Conservation (phyloP, 352 stramenopile species). For the Phytophthora gonapodyides region DNA sequence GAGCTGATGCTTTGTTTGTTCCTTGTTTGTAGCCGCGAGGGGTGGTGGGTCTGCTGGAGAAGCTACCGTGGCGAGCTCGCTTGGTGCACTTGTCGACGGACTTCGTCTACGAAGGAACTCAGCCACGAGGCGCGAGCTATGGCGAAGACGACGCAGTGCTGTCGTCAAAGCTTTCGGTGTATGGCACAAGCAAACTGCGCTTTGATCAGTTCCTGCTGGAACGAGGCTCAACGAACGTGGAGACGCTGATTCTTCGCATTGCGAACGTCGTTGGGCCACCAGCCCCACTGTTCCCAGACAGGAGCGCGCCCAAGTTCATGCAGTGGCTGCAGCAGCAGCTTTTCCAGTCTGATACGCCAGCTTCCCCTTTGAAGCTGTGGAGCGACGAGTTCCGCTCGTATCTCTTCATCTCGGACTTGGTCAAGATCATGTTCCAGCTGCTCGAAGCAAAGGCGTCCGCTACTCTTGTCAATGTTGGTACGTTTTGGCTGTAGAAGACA, state of each 20-base stretch:
- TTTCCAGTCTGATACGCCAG: slow-evolving; percentile 19
- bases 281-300: slow-evolving; percentile 43
- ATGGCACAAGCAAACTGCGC: slow-evolving; percentile 52
- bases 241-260: slow-evolving; percentile 53
- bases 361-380: slow-evolving; percentile 49
- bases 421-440: slow-evolving; percentile 40
- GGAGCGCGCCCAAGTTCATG: slow-evolving; percentile 59
- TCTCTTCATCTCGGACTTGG: slow-evolving; percentile 58
- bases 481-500: slow-evolving; percentile 9
- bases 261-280: slow-evolving; percentile 61
- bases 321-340: slow-evolving; percentile 63
- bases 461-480: slow-evolving; percentile 59
- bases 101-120: slow-evolving; percentile 62
- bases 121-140: slow-evolving; percentile 35
- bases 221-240: not conserved
- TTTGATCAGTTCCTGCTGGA: slow-evolving; percentile 52
- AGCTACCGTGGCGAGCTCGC: slow-evolving; percentile 28
- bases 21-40: slow-evolving; percentile 31
- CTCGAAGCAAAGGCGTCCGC: not conserved
- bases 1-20: not conserved
- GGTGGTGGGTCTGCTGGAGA: slow-evolving; percentile 40
- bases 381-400: slow-evolving; percentile 71
- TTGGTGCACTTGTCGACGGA: slow-evolving; percentile 76
- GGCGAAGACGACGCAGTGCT: slow-evolving; percentile 35
- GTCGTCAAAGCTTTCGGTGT: slow-evolving; percentile 38